These are phyloP conservation scores for Aspergillus oerlinghausenensis DNA, from an alignment of 2,329 filamentous ascomycete species.

Conservation along the genomic window DNA sequence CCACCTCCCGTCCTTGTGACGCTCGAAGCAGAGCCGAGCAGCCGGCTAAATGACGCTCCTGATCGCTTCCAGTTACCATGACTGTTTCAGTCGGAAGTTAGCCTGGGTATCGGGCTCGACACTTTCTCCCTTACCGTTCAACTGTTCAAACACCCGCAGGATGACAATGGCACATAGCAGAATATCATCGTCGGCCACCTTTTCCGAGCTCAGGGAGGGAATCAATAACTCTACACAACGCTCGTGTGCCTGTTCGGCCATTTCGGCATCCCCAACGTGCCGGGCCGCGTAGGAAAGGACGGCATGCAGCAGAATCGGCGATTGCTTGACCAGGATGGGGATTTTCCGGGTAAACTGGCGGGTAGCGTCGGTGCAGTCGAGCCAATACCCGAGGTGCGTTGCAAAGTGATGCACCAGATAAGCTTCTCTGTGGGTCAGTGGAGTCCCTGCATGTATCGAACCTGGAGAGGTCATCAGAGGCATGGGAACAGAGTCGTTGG, in stretches of 20 bases:
- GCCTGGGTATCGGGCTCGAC: not conserved
- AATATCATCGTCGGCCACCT: slow-evolving; percentile 13
- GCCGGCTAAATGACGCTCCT: slow-evolving; percentile 11
- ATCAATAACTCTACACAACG: slow-evolving; percentile 2
- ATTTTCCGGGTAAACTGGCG: slow-evolving; percentile 10
- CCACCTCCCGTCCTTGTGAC: slow-evolving; percentile 8
- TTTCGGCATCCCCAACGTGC: slow-evolving; percentile 8
- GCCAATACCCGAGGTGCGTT: slow-evolving; percentile 8
- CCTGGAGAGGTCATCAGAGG: too few relatives aligned
- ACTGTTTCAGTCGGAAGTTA: not conserved
- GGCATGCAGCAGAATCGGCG: slow-evolving; percentile 8
- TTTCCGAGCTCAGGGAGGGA: slow-evolving; percentile 8
- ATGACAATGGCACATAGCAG: slow-evolving; percentile 22
- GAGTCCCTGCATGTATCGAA: not conserved
- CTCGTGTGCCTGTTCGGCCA: slow-evolving; percentile 7
- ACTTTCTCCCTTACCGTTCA: slow-evolving; percentile 15
- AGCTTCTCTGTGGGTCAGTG: slow-evolving; percentile 9
- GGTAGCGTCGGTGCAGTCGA: slow-evolving; percentile 11
- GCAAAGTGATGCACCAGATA: slow-evolving; percentile 10
- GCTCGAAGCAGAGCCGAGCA: slow-evolving; percentile 10
- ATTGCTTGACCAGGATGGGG: slow-evolving; percentile 8
- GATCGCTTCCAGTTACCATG: slow-evolving; percentile 9
- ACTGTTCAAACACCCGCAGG: slow-evolving; percentile 20
- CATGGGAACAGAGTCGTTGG: too few relatives aligned
- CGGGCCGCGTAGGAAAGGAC: slow-evolving; percentile 9